These are phyloP conservation scores for Nephelium lappaceum DNA, from an alignment of 345 rosid species.

Conservation along the genomic window DNA sequence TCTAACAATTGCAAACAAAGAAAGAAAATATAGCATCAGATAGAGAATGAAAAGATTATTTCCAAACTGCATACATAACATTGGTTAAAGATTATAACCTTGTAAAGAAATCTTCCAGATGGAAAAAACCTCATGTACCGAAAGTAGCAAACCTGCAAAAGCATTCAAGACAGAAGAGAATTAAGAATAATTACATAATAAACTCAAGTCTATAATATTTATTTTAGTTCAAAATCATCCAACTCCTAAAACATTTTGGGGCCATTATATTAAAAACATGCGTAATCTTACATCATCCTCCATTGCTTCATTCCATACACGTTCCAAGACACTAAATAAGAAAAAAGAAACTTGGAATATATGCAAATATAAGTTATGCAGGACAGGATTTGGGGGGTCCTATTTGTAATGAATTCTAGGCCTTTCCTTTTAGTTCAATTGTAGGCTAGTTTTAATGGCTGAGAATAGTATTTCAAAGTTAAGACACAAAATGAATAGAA, in stretches of 20 bases:
- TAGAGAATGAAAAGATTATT: not conserved
- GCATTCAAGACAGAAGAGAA: constrained; percentile 2
- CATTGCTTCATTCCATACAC: not conserved
- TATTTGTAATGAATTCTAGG: too few species aligned
- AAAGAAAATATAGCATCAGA: constrained; percentile 17
- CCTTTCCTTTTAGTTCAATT: too few species aligned
- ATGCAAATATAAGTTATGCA: not conserved
- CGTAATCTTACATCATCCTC: not conserved
- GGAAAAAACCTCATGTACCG: constrained; percentile 88
- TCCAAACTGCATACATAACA: not conserved
- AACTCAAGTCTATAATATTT: not conserved
- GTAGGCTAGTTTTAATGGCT: not conserved
- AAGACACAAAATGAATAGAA: not conserved
- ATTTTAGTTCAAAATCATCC: not conserved
- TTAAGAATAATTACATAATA: constrained; percentile 9
- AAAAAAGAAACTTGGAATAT: too few species aligned
- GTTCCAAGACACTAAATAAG: not conserved
- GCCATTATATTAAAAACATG: not conserved
- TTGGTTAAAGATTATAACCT: constrained; percentile 49
- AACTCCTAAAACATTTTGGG: not conserved
- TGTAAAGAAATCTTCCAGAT: constrained; percentile 92
- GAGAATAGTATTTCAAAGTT: not conserved
- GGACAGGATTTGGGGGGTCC: not conserved
- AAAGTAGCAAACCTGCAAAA: constrained; percentile 82
- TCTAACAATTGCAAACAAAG: constrained; percentile 43